Base-by-base conservation (phyloP, 352 stramenopile species). In the Pythium rishiriense region DNA sequence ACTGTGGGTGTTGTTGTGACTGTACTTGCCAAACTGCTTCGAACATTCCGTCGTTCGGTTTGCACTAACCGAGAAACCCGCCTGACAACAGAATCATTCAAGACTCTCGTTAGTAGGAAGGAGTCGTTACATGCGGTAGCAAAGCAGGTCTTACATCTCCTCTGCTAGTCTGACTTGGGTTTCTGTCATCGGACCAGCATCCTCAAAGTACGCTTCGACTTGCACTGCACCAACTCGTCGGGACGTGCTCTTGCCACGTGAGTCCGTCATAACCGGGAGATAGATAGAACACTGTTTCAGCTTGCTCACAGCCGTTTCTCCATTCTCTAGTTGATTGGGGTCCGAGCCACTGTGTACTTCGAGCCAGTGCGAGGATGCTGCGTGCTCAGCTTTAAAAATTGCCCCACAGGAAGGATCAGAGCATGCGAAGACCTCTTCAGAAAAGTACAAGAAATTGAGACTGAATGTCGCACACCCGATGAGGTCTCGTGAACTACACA, bases 401-500 rank as follows among this genome's bases (percentile, higher is more conserved):
- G 62, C 45, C 0, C 67, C 60, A 48, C 82, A 91, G 0, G 62
- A 46, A 1, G 65, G 11, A 24, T 72, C 60, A 4, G 78, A 58
- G 31, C 83, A 92, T 48, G 64, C 76, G 52, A 75, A 81, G 1
- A 45, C 63, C 25, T 85, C 68, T 54, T 87, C 69, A 1, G 83
- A 90, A 33, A 83, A 90, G 56, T 74, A 91, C 15, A 93, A 46
- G 39, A 88, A 93, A 56, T 82, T 89, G n/a, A 93, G 66, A 54
- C 77, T 91, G 67, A 93, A 93, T 12, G 82, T 57, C 7, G 75
- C 70, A 35, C 49, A 78, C 21, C 76, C 82, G 3, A 83, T 62
- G 0, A 58, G 24, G 45, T 67, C 24, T 29, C 50, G 52, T 3
- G 47, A 59, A 17, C 66, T 71, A 43, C n/a, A 57, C 28, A 50